Conservation (phyloP, 371 early-diverging fungal species). For the Catenaria anguillulae region DNA sequence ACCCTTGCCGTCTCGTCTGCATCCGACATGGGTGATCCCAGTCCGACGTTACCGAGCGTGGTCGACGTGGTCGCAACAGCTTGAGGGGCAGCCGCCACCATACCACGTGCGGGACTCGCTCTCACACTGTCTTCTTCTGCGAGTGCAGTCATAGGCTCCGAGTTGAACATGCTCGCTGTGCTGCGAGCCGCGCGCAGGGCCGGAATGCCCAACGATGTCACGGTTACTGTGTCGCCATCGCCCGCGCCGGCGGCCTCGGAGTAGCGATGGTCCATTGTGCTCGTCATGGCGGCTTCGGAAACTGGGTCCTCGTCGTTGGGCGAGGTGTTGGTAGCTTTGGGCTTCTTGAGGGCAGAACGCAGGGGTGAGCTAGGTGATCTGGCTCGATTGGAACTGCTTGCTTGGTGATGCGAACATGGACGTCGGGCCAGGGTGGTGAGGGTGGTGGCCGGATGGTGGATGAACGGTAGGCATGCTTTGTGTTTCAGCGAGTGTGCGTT, state of each 20-base stretch:
- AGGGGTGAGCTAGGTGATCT: no score
- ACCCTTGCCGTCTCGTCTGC: not conserved
- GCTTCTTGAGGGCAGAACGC: not conserved
- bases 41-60: conserved; percentile 11
- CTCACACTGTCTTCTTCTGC: not conserved
- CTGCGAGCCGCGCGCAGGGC: not conserved
- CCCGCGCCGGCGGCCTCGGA: not conserved
- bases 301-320: not conserved
- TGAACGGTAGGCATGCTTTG: no score
- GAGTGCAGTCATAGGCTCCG: not conserved
- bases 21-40: conserved; percentile 14
- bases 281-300: not conserved
- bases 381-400: no score
- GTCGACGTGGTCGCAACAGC: conserved; percentile 10
- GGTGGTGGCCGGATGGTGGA: no score
- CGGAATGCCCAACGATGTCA: not conserved
- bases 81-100: no score
- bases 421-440: no score
- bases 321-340: no score
- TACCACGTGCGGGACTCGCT: not conserved
- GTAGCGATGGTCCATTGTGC: not conserved
- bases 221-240: not conserved
- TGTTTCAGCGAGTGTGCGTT: no score
- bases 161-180: not conserved
- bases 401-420: no score